Evolutionary conservation across 306 rosid species (phyloP).

Genomic region (Gleditsia sinensis): DNA sequence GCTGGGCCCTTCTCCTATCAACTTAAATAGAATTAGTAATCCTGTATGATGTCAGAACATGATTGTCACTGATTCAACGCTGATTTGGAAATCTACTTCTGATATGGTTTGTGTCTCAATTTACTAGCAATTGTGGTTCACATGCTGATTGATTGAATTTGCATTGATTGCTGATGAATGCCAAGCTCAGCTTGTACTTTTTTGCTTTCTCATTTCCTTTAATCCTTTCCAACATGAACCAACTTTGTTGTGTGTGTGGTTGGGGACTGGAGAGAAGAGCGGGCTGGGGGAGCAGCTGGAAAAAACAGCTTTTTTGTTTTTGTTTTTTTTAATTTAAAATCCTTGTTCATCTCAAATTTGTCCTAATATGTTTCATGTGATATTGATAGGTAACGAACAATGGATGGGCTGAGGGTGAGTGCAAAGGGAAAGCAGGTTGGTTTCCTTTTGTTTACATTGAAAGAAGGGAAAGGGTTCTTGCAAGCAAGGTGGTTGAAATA

Average conservation of each 20-base stretch:
- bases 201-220: not conserved
- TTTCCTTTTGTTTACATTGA: constrained; percentile 74
- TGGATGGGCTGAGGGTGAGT: constrained; percentile 93
- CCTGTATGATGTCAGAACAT: too few species aligned
- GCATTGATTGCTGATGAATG: not conserved
- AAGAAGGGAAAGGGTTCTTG: constrained; percentile 79
- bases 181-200: not conserved
- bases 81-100: not conserved
- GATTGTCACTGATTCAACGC: too few species aligned
- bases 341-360: not conserved
- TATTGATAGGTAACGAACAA: constrained; percentile 57
- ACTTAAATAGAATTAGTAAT: too few species aligned
- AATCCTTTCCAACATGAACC: not conserved
- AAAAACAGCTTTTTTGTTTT: too few species aligned
- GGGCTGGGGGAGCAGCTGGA: too few species aligned
- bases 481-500: constrained; percentile 85
- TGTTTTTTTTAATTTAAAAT: not conserved
- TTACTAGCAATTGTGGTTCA: not conserved
- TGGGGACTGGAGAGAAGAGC: too few species aligned
- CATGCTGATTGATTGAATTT: not conserved
- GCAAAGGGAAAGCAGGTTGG: constrained; percentile 88
- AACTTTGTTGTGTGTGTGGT: not conserved
- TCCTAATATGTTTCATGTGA: constrained; percentile 22
- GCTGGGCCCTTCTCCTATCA: too few species aligned
- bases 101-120: not conserved